phyloP scores from a whole-genome alignment of 2,329 filamentous ascomycete species.

The Dothistroma septosporum region DNA sequence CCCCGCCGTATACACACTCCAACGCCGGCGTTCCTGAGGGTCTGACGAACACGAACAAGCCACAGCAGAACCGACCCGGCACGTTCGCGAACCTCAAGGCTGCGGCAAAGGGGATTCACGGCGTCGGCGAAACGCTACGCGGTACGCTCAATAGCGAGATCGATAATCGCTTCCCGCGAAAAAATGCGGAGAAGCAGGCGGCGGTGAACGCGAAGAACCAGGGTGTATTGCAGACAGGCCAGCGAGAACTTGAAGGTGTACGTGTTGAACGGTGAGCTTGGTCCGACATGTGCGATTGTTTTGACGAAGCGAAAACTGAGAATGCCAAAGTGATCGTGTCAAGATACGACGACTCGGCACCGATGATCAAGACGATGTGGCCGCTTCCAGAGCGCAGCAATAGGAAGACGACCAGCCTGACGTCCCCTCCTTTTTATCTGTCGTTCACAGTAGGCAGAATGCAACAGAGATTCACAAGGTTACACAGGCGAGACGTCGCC shows the following conservation, averaged over 20 bases:
- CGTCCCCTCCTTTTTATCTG: not conserved
- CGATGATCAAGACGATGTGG: not conserved
- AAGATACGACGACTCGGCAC: constrained; percentile 1
- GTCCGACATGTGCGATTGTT: not conserved
- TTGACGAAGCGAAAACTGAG: not conserved
- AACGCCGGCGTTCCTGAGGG: not conserved
- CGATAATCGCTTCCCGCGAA: constrained; percentile 27
- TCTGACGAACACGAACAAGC: not conserved
- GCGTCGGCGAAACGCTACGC: constrained; percentile 34
- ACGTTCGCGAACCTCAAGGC: constrained; percentile 28
- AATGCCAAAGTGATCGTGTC: not conserved
- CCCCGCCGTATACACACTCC: not conserved
- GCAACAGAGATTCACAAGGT: not conserved
- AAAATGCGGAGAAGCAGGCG: constrained; percentile 28
- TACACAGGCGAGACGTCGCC: not conserved
- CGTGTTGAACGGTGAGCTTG: constrained; percentile 9
- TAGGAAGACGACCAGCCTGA: not conserved
- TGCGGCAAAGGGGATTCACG: constrained; percentile 32
- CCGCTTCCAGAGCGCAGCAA: not conserved
- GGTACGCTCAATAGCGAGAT: constrained; percentile 33
- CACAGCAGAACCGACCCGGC: constrained; percentile 10
- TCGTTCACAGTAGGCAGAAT: too few relatives aligned
- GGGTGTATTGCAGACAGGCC: constrained; percentile 24
- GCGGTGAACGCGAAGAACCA: constrained; percentile 29
- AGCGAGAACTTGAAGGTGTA: constrained; percentile 25